Evolutionary conservation across 2,329 filamentous ascomycete genomes (phyloP).

Genomic region (Cladophialophora yegresii): DNA sequence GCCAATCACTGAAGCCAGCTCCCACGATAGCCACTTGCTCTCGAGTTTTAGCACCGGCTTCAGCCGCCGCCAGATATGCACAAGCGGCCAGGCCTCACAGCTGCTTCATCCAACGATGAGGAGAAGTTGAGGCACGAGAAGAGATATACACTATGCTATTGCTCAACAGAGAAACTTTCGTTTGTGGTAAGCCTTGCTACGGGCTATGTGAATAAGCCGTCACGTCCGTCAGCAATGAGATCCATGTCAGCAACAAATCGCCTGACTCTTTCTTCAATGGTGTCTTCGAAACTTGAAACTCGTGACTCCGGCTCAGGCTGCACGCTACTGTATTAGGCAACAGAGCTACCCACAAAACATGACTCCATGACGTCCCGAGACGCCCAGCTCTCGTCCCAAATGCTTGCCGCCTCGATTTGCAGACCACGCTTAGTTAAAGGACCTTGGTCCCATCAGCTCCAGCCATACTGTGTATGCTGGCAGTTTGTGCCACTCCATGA

Average conservation of each 20-base stretch:
- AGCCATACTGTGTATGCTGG: not conserved
- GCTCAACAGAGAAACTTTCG: not conserved
- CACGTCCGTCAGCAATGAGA: not conserved
- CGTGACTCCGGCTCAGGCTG: not conserved
- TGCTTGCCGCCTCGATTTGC: not conserved
- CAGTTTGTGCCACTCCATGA: not conserved
- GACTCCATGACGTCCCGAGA: slow-evolving; percentile 26
- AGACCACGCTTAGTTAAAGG: not conserved
- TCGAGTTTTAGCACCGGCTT: slow-evolving; percentile 12
- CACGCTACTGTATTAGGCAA: slow-evolving; percentile 1
- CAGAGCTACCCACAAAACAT: slow-evolving; percentile 21
- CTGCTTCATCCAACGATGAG: slow-evolving; percentile 17
- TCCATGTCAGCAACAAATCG: not conserved
- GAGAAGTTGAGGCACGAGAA: slow-evolving; percentile 17
- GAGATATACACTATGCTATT: not conserved
- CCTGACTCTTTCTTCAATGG: not conserved
- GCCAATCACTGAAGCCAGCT: slow-evolving; percentile 1
- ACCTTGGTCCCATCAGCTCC: not conserved
- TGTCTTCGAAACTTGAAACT: not conserved
- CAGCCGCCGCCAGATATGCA: slow-evolving; percentile 9
- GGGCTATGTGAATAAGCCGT: not conserved
- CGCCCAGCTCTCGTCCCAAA: not conserved
- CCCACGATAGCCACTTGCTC: slow-evolving; percentile 10
- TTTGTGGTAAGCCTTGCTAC: not conserved
- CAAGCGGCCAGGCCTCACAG: not conserved